Evolutionary conservation across 768 basidiomycete genomes (phyloP), one percentile per base, ranked within the genome.

Genomic region (Lactifluus piperatus): DNA sequence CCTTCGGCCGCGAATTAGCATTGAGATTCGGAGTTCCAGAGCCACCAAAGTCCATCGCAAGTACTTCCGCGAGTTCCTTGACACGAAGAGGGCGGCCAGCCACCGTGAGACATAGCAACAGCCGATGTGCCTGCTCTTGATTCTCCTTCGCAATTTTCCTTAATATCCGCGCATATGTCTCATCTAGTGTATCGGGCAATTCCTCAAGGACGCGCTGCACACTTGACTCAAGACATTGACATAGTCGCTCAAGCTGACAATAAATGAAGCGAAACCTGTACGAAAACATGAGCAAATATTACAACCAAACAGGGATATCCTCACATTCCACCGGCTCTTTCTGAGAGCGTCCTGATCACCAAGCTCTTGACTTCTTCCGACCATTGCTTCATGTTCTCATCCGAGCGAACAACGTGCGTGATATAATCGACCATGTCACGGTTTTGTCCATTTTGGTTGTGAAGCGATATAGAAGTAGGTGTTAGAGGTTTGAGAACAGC

Each of bases 261-360:
- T 9, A 43, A 7, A 56, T 48, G 37, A 37, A 56, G 20, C 48
- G 56, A 43, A 49, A 56, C 56, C 56, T 56, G 39, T 20, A 0
- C 16, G 2, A 4, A 43, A 51, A 4, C 4, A 36, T 36, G 26
- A 57, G 43, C 4, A 29, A 24, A 11, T 2, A 13, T 34, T n/a
- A 5, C 5, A 26, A 32, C 5, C 22, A 51, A 5, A 24, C 11
- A 26, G 26, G 14, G 22, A 14, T 2, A 8, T 29, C 8, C 57
- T 56, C 29, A 58, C 57, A 51, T 58, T 20, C 57, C 50, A 34
- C 44, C 24, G 2, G 50, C 50, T 20, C n/a, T 27, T 13, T 43
- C 32, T 8, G 47, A 49, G 16, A 30, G 46, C 14, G 39, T 24
- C 26, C 14, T 7, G 20, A 37, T 24, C 2, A 36, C 54, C 32